These are phyloP conservation scores for Entophlyctis luteolus DNA, from an alignment of 192 early-diverging fungal species.

Conservation along the genomic window DNA sequence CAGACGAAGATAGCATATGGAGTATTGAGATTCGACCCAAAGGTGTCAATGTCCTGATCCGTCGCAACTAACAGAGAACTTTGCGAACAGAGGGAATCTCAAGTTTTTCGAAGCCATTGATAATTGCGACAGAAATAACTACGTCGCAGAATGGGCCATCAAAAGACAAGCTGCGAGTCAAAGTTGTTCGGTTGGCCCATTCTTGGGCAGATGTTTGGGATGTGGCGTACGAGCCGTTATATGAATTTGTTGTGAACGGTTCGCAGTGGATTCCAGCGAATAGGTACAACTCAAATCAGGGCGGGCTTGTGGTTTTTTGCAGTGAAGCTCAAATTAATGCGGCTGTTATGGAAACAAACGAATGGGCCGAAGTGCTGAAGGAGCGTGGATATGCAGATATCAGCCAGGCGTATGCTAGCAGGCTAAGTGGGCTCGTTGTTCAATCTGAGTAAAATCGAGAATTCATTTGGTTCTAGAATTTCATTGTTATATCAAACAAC, in stretches of 20 bases:
- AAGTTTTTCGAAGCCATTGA: conserved; percentile 11
- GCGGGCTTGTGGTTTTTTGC: not conserved
- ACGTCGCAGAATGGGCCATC: too few species aligned
- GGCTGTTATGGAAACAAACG: not conserved
- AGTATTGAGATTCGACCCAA: not conserved
- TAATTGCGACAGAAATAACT: conserved; percentile 15
- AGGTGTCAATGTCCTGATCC: not conserved
- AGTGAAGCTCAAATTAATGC: not conserved
- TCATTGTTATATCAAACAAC: too few species aligned
- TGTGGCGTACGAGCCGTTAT: conserved; percentile 15
- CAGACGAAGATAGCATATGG: not conserved
- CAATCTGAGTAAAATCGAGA: too few species aligned
- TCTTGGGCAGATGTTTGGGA: conserved; percentile 26
- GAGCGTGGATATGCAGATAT: conserved; percentile 11
- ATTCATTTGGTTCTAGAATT: too few species aligned
- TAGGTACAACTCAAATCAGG: conserved; percentile 1
- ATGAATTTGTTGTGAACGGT: not conserved
- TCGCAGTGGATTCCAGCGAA: not conserved
- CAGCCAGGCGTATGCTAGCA: not conserved
- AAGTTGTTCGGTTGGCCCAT: conserved; percentile 13
- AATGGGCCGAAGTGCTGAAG: not conserved
- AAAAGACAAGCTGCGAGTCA: too few species aligned
- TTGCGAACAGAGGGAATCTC: conserved; percentile 2
- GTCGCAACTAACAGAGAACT: not conserved
- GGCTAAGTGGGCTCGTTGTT: not conserved